Percentiles rank a stretch among this genome's conserved stretches.
Conservation (phyloP, 2,329 filamentous ascomycete genomes). For the Exophiala sideris region DNA sequence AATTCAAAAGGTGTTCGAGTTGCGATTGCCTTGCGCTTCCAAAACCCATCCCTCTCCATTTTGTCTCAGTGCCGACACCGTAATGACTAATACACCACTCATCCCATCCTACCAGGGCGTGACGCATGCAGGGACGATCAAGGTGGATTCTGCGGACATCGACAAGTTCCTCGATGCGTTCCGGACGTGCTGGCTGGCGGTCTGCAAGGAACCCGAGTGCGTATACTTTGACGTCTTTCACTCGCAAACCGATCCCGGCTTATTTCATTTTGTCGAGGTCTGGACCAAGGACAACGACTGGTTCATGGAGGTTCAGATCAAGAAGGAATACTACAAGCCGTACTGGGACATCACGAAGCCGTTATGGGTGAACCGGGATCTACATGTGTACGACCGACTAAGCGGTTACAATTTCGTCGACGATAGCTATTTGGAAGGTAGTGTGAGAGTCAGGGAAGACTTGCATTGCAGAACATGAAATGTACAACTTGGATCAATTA, state of each 20-base stretch:
- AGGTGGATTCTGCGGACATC: not conserved
- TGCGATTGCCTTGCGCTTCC: no score
- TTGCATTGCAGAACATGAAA: not conserved
- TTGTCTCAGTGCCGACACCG: no score
- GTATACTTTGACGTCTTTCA: conserved; percentile 12
- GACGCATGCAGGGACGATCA: not conserved
- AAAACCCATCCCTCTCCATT: no score
- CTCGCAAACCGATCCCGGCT: conserved; percentile 9
- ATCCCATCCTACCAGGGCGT: not conserved
- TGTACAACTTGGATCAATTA: no score
- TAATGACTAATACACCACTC: not conserved
- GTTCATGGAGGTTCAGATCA: conserved; percentile 12
- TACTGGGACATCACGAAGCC: conserved; percentile 7
- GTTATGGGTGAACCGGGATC: conserved; percentile 6
- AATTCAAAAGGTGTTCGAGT: no score
- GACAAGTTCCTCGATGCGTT: conserved; percentile 2
- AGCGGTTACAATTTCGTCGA: not conserved
- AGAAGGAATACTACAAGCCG: conserved; percentile 11
- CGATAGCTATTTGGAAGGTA: not conserved
- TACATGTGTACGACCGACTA: conserved; percentile 2
- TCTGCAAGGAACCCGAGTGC: conserved; percentile 2
- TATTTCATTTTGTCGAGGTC: conserved; percentile 9
- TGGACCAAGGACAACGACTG: conserved; percentile 9
- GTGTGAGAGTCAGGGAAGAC: not conserved
- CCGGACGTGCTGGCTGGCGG: not conserved